Base-by-base conservation (phyloP, 345 rosid genomes). In the Melaleuca quinquenervia region DNA sequence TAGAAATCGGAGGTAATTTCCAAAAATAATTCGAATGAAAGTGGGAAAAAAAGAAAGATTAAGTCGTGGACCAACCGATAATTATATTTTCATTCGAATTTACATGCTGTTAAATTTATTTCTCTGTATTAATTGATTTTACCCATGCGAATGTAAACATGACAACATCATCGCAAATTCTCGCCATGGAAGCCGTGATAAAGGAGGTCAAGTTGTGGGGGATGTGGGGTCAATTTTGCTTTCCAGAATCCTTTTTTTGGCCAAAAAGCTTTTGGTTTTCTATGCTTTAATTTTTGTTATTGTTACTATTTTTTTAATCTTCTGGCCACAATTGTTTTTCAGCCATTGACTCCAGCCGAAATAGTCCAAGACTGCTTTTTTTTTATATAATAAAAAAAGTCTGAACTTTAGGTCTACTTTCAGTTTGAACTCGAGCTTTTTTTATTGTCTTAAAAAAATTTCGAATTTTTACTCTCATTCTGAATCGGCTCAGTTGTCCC, bases 401-500 rank as follows among this genome's bases (percentile, higher is more conserved):
- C n/a, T n/a, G n/a, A n/a, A n/a, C n/a, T n/a, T n/a, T 5, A 64
- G 24, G 6, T 64, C 21, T 5, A 32, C 32, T 32, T 64, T 36
- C 45, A 32, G 32, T 64, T 32, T 64, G 7, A 3, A 6, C 22
- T 5, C 2, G 7, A 29, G 3, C 41, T 41, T 14, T 18, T 27
- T 62, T 62, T 51, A 12, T 27, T 27, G 8, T 62, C 41, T 14
- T 27, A 27, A 62, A 3, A 27, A 62, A 27, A 1, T n/a, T 12
- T 14, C 21, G 5, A 13, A 27, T 41, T 27, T 62, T 2, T 24
- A 27, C 6, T 62, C 41, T 62, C 13, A 1, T 27, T 16, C 21
- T 1, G 1, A 62, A 62, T 62, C 36, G 0, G 14, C 18, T 2
- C 18, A 29, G 1, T 1, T 0, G 41, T 0, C 75, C 75, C 41